Evolutionary conservation across 148 eudicot genomes (phyloP).

Genomic region (Nyssa sinensis): DNA sequence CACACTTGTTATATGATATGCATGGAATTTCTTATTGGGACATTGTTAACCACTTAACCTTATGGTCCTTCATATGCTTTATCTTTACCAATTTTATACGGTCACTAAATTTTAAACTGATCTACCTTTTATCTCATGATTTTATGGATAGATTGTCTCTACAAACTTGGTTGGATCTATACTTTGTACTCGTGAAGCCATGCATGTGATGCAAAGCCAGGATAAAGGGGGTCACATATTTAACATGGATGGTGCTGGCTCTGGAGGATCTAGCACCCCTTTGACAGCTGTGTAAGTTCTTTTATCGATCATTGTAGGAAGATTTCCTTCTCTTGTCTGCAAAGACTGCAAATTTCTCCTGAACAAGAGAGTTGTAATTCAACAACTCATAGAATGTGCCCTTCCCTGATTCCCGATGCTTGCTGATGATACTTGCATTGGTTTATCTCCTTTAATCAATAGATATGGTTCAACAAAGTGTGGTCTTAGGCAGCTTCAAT

Average conservation of each 20-base stretch:
- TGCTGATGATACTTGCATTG: background rate
- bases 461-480: slow-evolving; percentile 99
- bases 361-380: background rate
- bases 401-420: background rate
- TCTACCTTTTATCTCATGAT: background rate
- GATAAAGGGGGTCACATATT: slow-evolving; percentile 80
- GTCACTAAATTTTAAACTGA: background rate
- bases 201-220: slow-evolving; percentile 62
- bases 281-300: slow-evolving; percentile 90
- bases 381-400: background rate
- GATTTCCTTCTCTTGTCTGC: background rate
- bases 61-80: background rate
- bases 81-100: background rate
- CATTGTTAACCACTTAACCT: background rate
- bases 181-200: slow-evolving; percentile 97
- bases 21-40: background rate
- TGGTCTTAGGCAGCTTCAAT: slow-evolving; percentile 89
- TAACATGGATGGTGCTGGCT: slow-evolving; percentile 99
- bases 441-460: slow-evolving; percentile 20
- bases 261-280: slow-evolving; percentile 99
- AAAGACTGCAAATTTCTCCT: background rate
- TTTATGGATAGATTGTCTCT: slow-evolving; percentile 70
- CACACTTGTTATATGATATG: background rate
- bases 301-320: background rate
- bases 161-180: slow-evolving; percentile 97